Percentiles rank a stretch among this genome's conserved stretches.
Conservation (phyloP, 176 grass and related monocot species). For the Oryza australiensis region DNA sequence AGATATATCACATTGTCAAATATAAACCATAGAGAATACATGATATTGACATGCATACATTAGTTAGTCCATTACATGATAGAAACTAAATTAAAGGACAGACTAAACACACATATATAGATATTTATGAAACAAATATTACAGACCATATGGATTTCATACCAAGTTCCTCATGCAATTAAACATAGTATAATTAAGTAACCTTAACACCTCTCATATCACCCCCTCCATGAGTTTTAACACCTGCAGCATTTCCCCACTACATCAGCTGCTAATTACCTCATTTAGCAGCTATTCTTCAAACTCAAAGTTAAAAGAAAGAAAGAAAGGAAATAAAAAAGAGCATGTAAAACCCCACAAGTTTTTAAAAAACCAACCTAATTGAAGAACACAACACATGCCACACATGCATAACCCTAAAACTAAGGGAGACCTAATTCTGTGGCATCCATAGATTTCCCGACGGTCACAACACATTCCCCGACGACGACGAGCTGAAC, state of each 20-base stretch:
- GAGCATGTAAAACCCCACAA: conserved; percentile 30
- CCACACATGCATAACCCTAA: conserved; percentile 29
- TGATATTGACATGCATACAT: not conserved
- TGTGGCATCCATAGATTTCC: conserved; percentile 1
- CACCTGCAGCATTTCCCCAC: conserved; percentile 30
- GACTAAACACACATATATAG: not conserved
- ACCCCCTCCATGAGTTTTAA: conserved; percentile 40
- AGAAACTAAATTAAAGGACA: not conserved
- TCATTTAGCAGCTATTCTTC: conserved; percentile 28
- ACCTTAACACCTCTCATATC: conserved; percentile 46
- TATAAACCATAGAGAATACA: not conserved
- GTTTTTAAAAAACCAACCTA: conserved; percentile 12
- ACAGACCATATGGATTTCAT: conserved; percentile 1
- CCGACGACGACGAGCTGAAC: conserved; percentile 82
- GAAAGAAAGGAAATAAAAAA: not conserved
- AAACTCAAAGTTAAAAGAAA: not conserved
- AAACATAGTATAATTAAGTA: conserved; percentile 61
- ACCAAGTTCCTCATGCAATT: conserved; percentile 47
- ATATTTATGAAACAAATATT: not conserved
- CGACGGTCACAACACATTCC: conserved; percentile 66
- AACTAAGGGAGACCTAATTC: conserved; percentile 37
- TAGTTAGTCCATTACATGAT: not conserved
- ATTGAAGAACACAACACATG: conserved; percentile 35
- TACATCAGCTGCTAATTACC: conserved; percentile 36
- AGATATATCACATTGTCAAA: not conserved